A percentile compares a stretch with the other conserved stretches of the same genome.
Evolutionary conservation across 2,329 filamentous ascomycete genomes (phyloP).

Genomic region (Penicillium aurantiogriseum): DNA sequence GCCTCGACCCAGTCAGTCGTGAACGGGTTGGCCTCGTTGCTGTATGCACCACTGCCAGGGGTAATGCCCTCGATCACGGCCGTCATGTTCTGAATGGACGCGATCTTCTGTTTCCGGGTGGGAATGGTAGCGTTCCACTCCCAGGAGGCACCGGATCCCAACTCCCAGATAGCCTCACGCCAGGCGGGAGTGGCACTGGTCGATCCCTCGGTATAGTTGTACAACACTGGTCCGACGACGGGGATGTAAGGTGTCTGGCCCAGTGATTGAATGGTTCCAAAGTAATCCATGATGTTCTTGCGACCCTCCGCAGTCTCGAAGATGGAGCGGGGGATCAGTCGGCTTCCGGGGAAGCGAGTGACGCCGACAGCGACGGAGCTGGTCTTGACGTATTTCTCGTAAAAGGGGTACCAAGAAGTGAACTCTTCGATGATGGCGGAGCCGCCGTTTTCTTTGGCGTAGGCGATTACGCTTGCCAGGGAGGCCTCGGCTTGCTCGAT

Average conservation of each 20-base stretch:
- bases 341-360: slow-evolving; percentile 18
- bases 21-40: slow-evolving; percentile 22
- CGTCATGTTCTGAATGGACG: slow-evolving; percentile 7
- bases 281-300: not conserved
- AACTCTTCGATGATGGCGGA: slow-evolving; percentile 17
- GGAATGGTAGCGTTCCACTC: slow-evolving; percentile 20
- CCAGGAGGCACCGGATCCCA: slow-evolving; percentile 14
- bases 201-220: slow-evolving; percentile 18
- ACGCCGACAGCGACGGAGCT: slow-evolving; percentile 19
- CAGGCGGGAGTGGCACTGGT: slow-evolving; percentile 21
- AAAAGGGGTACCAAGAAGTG: slow-evolving; percentile 20
- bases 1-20: slow-evolving; percentile 18
- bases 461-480: slow-evolving; percentile 4
- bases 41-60: slow-evolving; percentile 19
- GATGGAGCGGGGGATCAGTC: slow-evolving; percentile 19
- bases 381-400: slow-evolving; percentile 17
- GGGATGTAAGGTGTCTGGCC: slow-evolving; percentile 17
- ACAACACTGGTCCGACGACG: slow-evolving; percentile 17
- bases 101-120: slow-evolving; percentile 7
- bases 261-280: not conserved
- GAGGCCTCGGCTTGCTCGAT: slow-evolving; percentile 15
- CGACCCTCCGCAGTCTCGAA: slow-evolving; percentile 15
- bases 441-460: slow-evolving; percentile 14
- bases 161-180: slow-evolving; percentile 19
- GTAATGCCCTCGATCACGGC: slow-evolving; percentile 11